Base-by-base conservation (phyloP, 371 early-diverging fungal species). In the Apophysomyces ossiformis region DNA sequence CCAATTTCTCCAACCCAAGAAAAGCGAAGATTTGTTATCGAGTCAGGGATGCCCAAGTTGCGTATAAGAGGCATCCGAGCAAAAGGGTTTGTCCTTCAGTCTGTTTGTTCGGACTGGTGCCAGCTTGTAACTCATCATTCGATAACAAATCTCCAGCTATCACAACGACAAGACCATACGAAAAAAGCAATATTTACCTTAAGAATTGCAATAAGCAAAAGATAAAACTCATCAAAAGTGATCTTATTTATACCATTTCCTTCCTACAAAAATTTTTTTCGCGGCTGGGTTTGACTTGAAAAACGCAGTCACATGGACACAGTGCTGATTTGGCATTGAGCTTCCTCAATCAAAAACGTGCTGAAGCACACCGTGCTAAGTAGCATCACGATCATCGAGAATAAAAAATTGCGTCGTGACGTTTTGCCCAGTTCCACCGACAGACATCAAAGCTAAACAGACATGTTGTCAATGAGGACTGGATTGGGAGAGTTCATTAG, bases 61-160 rank as follows among this genome's bases (percentile, higher is more conserved):
- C 54, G 54, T 50, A 50, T 50, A 50, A 21, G 5, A 50, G 54
- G 21, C 54, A 50, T 50, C 21, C 54, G 54, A 50, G 54, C 21
- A 50, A 26, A 26, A 50, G 54, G 16, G 54, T 16, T 50, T 50
- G 54, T 50, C 54, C 54, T 50, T 50, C 54, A 50, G 16, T 50
- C 54, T 21, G 32, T 50, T 16, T 21, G 54, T 50, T 50, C 54
- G 54, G 54, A 50, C 54, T 50, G 54, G 54, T 50, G 54, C 54
- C 54, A 50, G 54, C 54, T 50, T 50, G 21, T 50, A 50, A n/a
- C 21, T 50, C 54, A 50, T 50, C 54, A n/a, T 50, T 50, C 54
- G 21, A 50, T 50, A 26, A 50, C 5, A 21, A 50, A 21, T 18
- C 21, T 26, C 21, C 54, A 16, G 6, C 16, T 13, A n/a, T 45